phyloP scores from a whole-genome alignment of 352 stramenopile species.

The Phytopythium helicoides region DNA sequence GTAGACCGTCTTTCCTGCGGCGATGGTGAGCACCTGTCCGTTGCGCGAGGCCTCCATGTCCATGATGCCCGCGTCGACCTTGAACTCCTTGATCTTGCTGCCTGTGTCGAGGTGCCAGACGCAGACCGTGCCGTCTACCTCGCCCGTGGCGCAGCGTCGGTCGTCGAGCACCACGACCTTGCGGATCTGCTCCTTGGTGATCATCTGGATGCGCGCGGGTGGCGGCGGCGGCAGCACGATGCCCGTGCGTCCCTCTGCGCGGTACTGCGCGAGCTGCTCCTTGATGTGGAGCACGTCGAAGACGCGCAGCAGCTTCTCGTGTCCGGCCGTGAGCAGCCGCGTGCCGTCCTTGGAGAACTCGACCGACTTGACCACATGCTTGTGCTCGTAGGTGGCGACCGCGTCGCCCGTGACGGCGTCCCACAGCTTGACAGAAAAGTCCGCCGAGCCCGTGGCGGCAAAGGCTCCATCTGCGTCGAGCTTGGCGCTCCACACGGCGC shows the following conservation, averaged over 20 bases:
- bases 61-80: conserved; percentile 76
- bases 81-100: conserved; percentile 43
- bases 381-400: conserved; percentile 94
- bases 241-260: conserved; percentile 53
- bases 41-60: conserved; percentile 78
- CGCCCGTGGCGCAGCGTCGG: conserved; percentile 52
- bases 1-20: conserved; percentile 88
- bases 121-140: conserved; percentile 69
- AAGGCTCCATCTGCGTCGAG: conserved; percentile 83
- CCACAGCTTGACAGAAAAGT: conserved; percentile 97
- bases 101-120: conserved; percentile 68
- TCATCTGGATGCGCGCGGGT: conserved; percentile 45
- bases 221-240: conserved; percentile 55
- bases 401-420: conserved; percentile 94
- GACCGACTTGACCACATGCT: conserved; percentile 97
- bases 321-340: conserved; percentile 90
- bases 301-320: conserved; percentile 94
- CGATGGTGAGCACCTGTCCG: conserved; percentile 85
- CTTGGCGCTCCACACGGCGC: conserved; percentile 90
- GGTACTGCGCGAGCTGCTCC: conserved; percentile 56
- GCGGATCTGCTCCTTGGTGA: conserved; percentile 66
- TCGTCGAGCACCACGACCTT: conserved; percentile 72
- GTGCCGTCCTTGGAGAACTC: conserved; percentile 89
- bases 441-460: conserved; percentile 89
- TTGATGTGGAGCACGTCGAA: conserved; percentile 81